These are phyloP conservation scores for Drosera capensis DNA, from an alignment of 148 eudicot species.

Conservation along the genomic window DNA sequence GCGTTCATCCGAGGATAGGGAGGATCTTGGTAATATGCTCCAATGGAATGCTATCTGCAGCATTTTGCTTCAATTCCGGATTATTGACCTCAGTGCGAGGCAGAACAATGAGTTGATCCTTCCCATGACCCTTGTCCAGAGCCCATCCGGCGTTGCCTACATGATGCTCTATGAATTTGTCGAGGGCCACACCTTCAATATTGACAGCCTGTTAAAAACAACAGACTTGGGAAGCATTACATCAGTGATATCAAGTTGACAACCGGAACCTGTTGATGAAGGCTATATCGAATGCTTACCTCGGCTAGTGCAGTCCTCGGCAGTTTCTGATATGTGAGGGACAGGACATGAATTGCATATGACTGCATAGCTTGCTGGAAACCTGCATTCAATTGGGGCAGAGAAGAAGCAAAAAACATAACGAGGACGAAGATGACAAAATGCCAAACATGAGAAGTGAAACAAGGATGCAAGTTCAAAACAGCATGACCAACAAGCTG, in stretches of 20 bases:
- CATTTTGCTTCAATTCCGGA: constrained; percentile 71
- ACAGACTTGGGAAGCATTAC: neutral
- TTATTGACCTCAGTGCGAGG: constrained; percentile 70
- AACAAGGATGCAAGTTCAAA: no score
- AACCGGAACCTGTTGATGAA: neutral
- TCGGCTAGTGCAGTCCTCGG: constrained; percentile 81
- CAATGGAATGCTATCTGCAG: constrained; percentile 56
- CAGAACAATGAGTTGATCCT: constrained; percentile 45
- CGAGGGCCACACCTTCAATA: constrained; percentile 65
- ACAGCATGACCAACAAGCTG: no score
- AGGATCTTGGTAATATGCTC: constrained; percentile 73
- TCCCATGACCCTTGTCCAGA: constrained; percentile 51
- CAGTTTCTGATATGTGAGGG: constrained; percentile 64
- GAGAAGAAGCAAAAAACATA: neutral
- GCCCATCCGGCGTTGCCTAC: constrained; percentile 55
- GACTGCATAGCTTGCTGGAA: constrained; percentile 89
- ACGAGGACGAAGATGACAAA: neutral
- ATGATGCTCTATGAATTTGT: constrained; percentile 76
- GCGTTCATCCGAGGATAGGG: constrained; percentile 82
- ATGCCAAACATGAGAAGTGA: no score
- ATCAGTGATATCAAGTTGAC: neutral
- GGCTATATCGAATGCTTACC: constrained; percentile 23
- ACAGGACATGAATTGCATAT: constrained; percentile 82
- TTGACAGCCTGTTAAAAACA: constrained; percentile 90
- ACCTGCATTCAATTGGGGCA: constrained; percentile 28